These are phyloP conservation scores for Cladosporium sp. DNA, from an alignment of 2,329 filamentous ascomycete genomes.

Conservation along the genomic window DNA sequence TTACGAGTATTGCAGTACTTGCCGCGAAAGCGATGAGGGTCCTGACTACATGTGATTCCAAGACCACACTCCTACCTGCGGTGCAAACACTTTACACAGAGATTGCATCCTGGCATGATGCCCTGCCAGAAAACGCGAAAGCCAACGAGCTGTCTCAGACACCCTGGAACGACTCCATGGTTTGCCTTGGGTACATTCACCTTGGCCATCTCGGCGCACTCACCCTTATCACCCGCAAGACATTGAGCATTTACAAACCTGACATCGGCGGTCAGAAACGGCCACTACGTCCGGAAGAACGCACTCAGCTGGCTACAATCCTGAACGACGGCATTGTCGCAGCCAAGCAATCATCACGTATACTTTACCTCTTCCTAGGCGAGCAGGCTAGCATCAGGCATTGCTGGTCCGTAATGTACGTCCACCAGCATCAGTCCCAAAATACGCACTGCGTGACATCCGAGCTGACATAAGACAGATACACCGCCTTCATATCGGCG, in stretches of 20 bases:
- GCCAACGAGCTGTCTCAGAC: conserved; percentile 1
- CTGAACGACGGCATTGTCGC: conserved; percentile 6
- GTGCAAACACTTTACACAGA: neutral
- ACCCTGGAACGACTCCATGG: conserved; percentile 1
- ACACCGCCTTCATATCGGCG: conserved; percentile 9
- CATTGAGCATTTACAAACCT: conserved; percentile 2
- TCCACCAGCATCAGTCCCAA: neutral
- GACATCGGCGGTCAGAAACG: neutral
- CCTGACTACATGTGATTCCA: neutral
- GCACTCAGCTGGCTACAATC: neutral
- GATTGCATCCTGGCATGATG: conserved; percentile 1
- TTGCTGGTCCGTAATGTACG: conserved; percentile 7
- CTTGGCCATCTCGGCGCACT: conserved; percentile 5
- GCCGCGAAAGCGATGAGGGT: neutral
- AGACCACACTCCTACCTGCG: neutral
- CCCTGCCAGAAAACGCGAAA: neutral
- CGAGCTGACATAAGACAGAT: neutral
- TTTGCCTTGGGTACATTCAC: neutral
- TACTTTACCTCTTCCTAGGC: conserved; percentile 4
- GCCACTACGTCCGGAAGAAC: neutral
- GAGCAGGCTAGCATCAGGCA: conserved; percentile 6
- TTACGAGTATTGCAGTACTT: neutral
- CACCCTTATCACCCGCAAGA: conserved; percentile 3
- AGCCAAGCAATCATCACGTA: conserved; percentile 1
- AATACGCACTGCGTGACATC: neutral